Evolutionary conservation across 2,329 filamentous ascomycete genomes (phyloP).

Genomic region (Arthrobotrys musiformis): DNA sequence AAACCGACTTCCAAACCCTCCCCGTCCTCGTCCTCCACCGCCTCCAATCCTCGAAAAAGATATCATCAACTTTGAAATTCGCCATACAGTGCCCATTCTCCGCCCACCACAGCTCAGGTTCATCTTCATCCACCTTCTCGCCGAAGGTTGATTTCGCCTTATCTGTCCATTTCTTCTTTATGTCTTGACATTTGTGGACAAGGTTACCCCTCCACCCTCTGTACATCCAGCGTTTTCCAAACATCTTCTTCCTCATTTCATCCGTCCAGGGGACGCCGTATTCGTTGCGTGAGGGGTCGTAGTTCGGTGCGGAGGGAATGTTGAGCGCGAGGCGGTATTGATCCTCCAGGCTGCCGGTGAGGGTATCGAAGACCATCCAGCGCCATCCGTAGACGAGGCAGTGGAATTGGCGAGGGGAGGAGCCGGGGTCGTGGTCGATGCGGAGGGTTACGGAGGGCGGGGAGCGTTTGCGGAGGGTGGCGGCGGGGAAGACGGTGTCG

Average conservation of each 20-base stretch:
- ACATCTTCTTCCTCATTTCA: not conserved
- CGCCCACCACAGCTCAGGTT: not conserved
- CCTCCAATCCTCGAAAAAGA: not conserved
- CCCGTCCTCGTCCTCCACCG: not conserved
- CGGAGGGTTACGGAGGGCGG: not conserved
- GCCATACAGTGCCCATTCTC: not conserved
- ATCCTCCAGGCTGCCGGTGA: not conserved
- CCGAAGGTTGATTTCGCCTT: too few species aligned
- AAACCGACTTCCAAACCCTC: not conserved
- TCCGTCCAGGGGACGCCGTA: not conserved
- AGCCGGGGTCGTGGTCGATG: not conserved
- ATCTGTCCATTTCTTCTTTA: not conserved
- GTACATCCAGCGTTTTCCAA: not conserved
- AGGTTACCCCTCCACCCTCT: not conserved
- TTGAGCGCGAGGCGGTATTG: slow-evolving; percentile 17
- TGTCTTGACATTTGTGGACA: not conserved
- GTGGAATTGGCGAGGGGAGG: not conserved
- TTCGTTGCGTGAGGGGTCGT: slow-evolving; percentile 6
- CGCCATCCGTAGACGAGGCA: slow-evolving; percentile 25
- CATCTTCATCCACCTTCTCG: not conserved
- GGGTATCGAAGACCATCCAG: slow-evolving; percentile 19
- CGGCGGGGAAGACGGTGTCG: slow-evolving; percentile 19
- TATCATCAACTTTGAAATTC: not conserved
- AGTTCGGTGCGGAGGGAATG: slow-evolving; percentile 14
- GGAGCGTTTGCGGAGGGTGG: not conserved